Evolutionary conservation across 768 basidiomycete genomes (phyloP).

Genomic region (Infundibulicybe gibba): DNA sequence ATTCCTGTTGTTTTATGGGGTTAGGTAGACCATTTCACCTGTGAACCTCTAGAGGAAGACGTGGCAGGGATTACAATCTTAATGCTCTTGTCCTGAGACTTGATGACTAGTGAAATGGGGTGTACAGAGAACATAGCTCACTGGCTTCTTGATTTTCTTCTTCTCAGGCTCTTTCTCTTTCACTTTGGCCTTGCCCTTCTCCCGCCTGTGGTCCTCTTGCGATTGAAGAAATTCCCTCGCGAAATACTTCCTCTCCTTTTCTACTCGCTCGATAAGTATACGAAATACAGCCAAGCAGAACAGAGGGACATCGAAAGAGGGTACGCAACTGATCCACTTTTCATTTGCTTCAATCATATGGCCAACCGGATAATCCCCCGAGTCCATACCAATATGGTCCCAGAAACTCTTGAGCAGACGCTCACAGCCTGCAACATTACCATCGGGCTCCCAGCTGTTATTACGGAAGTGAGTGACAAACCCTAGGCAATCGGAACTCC

Average conservation of each 20-base stretch:
- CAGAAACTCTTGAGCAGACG: slow-evolving; percentile 64
- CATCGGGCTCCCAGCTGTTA: slow-evolving; percentile 68
- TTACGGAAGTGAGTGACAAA: slow-evolving; percentile 1
- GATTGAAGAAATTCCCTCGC: slow-evolving; percentile 22
- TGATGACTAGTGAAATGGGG: background rate
- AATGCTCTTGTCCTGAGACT: no score
- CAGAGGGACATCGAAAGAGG: background rate
- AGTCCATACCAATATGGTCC: slow-evolving; percentile 53
- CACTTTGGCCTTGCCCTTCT: slow-evolving; percentile 4
- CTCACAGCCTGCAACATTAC: slow-evolving; percentile 54
- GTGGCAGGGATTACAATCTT: no score
- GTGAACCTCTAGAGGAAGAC: no score
- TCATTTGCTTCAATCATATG: slow-evolving; percentile 36
- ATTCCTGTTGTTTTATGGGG: background rate
- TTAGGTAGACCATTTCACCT: no score
- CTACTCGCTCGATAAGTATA: slow-evolving; percentile 12
- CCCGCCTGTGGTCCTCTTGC: slow-evolving; percentile 12
- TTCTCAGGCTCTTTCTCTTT: slow-evolving; percentile 6
- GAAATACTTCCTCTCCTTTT: slow-evolving; percentile 35
- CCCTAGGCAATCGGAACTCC: background rate
- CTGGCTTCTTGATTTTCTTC: slow-evolving; percentile 9
- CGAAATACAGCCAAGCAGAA: background rate
- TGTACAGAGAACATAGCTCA: background rate
- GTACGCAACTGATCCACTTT: slow-evolving; percentile 56
- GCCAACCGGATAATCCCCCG: slow-evolving; percentile 50